phyloP scores from a whole-genome alignment of 2,329 filamentous ascomycete species.

The Orbilia ellipsospora region DNA sequence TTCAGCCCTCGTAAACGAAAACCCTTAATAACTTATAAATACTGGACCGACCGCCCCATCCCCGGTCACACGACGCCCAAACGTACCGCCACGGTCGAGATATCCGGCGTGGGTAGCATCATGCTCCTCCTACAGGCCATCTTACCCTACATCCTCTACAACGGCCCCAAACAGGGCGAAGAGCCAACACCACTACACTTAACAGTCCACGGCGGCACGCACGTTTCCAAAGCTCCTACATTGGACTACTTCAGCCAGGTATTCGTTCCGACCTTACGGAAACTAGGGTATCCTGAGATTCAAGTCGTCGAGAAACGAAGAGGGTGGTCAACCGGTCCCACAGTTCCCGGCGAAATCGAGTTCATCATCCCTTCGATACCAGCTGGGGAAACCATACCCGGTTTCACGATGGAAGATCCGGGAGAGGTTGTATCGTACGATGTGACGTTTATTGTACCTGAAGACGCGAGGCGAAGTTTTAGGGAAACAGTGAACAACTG shows the following conservation, averaged over 20 bases:
- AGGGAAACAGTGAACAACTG: conserved; percentile 28
- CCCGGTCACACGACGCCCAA: conserved; percentile 36
- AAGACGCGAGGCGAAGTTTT: conserved; percentile 53
- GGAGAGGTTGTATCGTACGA: conserved; percentile 66
- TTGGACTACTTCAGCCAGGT: conserved; percentile 74
- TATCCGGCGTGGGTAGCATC: conserved; percentile 68
- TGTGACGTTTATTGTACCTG: conserved; percentile 67
- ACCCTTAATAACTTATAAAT: conserved; percentile 25
- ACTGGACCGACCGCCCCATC: conserved; percentile 62
- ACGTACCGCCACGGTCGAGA: conserved; percentile 61
- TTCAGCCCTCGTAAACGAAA: conserved; percentile 39
- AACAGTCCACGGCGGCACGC: conserved; percentile 70
- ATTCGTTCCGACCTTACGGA: conserved; percentile 68
- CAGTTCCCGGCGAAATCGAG: conserved; percentile 64
- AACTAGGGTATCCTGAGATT: conserved; percentile 47
- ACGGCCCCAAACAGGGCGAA: conserved; percentile 25
- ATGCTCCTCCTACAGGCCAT: conserved; percentile 72
- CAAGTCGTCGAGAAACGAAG: conserved; percentile 61
- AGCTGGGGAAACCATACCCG: conserved; percentile 62
- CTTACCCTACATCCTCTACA: conserved; percentile 69
- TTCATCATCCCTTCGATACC: conserved; percentile 65
- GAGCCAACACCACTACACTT: conserved; percentile 64
- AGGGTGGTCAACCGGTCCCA: conserved; percentile 67
- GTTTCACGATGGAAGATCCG: conserved; percentile 60
- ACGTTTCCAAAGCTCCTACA: conserved; percentile 69